Percentiles rank a stretch among this genome's conserved stretches.
phyloP scores from a whole-genome alignment of 2,329 filamentous ascomycete genomes.

The Alternaria viburni region DNA sequence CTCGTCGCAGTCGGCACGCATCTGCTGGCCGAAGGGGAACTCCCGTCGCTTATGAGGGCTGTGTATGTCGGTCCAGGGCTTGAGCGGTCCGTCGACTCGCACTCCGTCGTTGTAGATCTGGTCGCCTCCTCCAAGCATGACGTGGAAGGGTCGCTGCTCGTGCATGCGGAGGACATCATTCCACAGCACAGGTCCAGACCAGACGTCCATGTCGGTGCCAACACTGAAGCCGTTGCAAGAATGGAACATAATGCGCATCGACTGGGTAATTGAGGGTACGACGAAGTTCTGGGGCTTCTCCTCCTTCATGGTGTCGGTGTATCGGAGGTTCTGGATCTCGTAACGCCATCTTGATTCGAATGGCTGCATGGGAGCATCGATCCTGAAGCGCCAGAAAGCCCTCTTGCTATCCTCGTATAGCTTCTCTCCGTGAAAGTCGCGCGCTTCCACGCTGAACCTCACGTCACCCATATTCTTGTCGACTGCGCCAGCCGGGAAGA shows the following conservation, averaged over 20 bases:
- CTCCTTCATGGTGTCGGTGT: slow-evolving; percentile 56
- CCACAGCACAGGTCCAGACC: slow-evolving; percentile 68
- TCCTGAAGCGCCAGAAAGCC: slow-evolving; percentile 66
- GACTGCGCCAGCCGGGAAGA: slow-evolving; percentile 58
- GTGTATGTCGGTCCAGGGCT: slow-evolving; percentile 65
- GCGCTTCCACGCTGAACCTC: slow-evolving; percentile 32
- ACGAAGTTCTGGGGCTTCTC: slow-evolving; percentile 55
- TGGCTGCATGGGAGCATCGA: slow-evolving; percentile 69
- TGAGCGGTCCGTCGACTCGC: slow-evolving; percentile 80
- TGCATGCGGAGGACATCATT: slow-evolving; percentile 69
- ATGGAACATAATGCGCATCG: slow-evolving; percentile 73
- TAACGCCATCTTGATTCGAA: slow-evolving; percentile 84
- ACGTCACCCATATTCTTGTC: slow-evolving; percentile 30
- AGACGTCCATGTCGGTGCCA: slow-evolving; percentile 67
- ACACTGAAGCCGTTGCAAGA: slow-evolving; percentile 73
- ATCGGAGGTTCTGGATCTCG: slow-evolving; percentile 69
- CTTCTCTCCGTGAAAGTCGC: slow-evolving; percentile 57
- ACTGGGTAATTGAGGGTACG: slow-evolving; percentile 65
- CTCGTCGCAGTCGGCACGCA: slow-evolving; percentile 65
- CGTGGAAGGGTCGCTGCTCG: slow-evolving; percentile 65
- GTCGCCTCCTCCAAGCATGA: slow-evolving; percentile 88
- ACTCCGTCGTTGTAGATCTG: slow-evolving; percentile 83
- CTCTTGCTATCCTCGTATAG: slow-evolving; percentile 66
- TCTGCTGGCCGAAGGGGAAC: slow-evolving; percentile 69
- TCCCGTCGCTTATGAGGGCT: slow-evolving; percentile 67